Evolutionary conservation across 306 rosid genomes (phyloP).

Genomic region (Glycyrrhiza uralensis): DNA sequence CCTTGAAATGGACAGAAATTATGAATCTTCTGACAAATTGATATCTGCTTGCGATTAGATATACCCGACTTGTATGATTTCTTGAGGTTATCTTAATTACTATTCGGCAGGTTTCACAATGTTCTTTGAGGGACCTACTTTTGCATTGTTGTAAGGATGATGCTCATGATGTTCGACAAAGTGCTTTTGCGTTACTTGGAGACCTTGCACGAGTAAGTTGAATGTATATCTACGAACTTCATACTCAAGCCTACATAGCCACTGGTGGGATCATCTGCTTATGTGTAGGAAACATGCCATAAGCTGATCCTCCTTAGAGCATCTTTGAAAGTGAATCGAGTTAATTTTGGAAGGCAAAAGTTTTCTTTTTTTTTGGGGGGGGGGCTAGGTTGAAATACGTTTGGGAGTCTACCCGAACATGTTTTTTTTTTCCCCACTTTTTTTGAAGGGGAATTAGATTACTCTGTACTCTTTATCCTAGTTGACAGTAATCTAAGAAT

Average conservation of each 20-base stretch:
- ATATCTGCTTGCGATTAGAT: background rate
- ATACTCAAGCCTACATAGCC: background rate
- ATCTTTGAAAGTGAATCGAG: background rate
- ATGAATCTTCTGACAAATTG: slow-evolving; percentile 11
- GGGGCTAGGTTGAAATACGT: background rate
- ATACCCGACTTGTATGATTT: slow-evolving; percentile 14
- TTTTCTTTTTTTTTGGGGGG: background rate
- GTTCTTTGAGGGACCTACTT: slow-evolving; percentile 81
- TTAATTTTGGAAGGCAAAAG: background rate
- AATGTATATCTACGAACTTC: background rate
- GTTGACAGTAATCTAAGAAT: slow-evolving; percentile 17
- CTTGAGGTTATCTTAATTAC: slow-evolving; percentile 8
- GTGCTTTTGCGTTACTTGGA: slow-evolving; percentile 96
- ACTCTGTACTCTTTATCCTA: background rate
- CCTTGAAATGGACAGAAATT: slow-evolving; percentile 7
- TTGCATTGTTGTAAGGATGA: slow-evolving; percentile 87
- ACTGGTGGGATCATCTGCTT: background rate
- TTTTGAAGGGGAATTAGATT: background rate
- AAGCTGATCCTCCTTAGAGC: background rate
- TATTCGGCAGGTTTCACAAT: slow-evolving; percentile 69
- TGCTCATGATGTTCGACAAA: slow-evolving; percentile 90
- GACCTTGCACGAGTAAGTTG: slow-evolving; percentile 97
- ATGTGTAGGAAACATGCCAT: slow-evolving; percentile 2
- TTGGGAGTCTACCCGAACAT: background rate
- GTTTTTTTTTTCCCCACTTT: background rate